Conservation (phyloP, 2,329 filamentous ascomycete species). For the Calonectria pseudoreteaudii region DNA sequence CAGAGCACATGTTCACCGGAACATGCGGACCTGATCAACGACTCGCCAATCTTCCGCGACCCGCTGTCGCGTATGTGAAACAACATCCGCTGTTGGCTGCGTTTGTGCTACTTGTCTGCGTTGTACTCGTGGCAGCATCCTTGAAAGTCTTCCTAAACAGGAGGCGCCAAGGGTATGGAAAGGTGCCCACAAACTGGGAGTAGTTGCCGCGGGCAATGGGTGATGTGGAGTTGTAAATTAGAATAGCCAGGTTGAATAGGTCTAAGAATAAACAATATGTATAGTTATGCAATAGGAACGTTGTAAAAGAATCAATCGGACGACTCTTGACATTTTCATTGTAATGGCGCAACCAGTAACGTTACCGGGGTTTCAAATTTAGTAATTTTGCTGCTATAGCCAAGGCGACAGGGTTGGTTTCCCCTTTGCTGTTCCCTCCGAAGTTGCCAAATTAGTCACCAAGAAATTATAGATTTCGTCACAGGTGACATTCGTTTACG, state of each 20-base stretch:
- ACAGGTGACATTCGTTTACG: too few relatives aligned
- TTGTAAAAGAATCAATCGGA: neutral
- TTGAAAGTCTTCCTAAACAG: neutral
- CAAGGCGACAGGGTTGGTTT: neutral
- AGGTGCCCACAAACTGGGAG: neutral
- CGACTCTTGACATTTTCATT: neutral
- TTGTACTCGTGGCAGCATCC: neutral
- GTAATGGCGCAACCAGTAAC: neutral
- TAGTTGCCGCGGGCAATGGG: neutral
- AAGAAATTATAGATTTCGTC: neutral
- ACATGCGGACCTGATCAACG: neutral
- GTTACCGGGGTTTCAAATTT: neutral
- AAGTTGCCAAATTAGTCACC: neutral
- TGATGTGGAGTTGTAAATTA: neutral
- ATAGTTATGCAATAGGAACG: neutral
- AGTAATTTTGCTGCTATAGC: neutral
- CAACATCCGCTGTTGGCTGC: neutral
- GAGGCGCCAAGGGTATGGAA: neutral
- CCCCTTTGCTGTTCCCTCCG: neutral
- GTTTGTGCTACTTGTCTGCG: neutral
- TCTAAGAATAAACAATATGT: neutral
- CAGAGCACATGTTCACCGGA: neutral
- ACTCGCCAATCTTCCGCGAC: neutral
- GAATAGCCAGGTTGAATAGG: neutral
- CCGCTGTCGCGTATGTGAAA: neutral